Percentiles rank a stretch among this genome's conserved stretches.
Evolutionary conservation across 2,329 filamentous ascomycete species (phyloP).

Genomic region (Claviceps sorghi): DNA sequence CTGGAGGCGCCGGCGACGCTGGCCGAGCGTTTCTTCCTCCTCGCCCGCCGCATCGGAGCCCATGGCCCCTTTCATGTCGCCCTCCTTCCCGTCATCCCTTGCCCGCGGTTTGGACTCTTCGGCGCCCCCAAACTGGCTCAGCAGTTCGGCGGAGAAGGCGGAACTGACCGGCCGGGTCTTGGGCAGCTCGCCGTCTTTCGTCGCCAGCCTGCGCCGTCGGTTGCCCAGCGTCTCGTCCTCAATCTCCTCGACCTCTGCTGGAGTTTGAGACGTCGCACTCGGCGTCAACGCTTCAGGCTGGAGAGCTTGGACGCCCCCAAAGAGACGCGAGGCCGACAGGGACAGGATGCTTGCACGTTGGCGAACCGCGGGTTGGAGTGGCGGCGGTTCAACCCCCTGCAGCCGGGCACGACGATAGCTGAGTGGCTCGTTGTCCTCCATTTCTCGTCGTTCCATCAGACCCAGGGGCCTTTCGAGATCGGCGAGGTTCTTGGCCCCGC

Average conservation of each 20-base stretch:
- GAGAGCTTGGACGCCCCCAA: neutral
- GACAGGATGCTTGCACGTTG: constrained; percentile 32
- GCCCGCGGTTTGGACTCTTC: neutral
- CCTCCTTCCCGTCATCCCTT: neutral
- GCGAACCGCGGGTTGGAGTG: constrained; percentile 19
- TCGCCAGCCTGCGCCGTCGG: constrained; percentile 49
- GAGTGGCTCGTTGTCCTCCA: constrained; percentile 87
- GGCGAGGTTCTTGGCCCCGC: constrained; percentile 34
- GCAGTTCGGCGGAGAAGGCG: constrained; percentile 54
- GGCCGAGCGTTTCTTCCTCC: constrained; percentile 66
- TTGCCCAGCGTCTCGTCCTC: constrained; percentile 53
- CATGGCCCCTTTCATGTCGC: too few relatives aligned
- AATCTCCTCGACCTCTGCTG: constrained; percentile 35
- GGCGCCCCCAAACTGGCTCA: constrained; percentile 44
- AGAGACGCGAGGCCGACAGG: constrained; percentile 15
- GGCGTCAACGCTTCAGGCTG: neutral
- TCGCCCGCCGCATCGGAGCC: constrained; percentile 2
- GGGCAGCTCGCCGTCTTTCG: constrained; percentile 37
- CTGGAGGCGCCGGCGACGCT: constrained; percentile 60
- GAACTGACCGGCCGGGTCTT: constrained; percentile 44
- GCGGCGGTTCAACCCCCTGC: constrained; percentile 41
- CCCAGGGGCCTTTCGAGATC: constrained; percentile 53
- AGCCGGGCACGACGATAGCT: constrained; percentile 63
- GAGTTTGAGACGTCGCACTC: constrained; percentile 12
- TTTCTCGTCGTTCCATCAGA: constrained; percentile 63